Evolutionary conservation across 306 rosid species (phyloP).

Genomic region (Cicer pinnatifidum): DNA sequence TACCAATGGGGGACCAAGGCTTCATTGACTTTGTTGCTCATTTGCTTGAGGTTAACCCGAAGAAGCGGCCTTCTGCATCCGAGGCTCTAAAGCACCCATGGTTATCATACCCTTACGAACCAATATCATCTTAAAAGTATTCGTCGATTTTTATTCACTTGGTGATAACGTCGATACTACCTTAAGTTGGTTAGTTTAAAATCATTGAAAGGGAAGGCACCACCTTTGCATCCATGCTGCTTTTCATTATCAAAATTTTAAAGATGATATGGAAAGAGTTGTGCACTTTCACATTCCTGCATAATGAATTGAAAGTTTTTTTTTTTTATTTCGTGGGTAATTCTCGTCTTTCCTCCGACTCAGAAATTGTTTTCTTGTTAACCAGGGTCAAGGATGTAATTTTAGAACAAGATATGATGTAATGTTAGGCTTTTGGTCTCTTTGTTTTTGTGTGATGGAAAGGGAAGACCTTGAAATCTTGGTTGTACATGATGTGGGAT

Average conservation of each 20-base stretch:
- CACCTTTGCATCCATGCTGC: slow-evolving; percentile 46
- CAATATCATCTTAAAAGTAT: slow-evolving; percentile 83
- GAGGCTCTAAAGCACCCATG: slow-evolving; percentile 98
- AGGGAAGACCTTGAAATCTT: slow-evolving; percentile 54
- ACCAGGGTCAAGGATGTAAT: slow-evolving; percentile 63
- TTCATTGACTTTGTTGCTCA: slow-evolving; percentile 87
- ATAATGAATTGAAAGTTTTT: slow-evolving; percentile 55
- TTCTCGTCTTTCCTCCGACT: slow-evolving; percentile 46
- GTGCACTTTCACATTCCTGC: slow-evolving; percentile 54
- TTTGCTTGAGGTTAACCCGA: slow-evolving; percentile 90
- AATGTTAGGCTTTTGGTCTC: slow-evolving; percentile 57
- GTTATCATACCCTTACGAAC: slow-evolving; percentile 96
- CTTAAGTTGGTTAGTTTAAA: slow-evolving; percentile 47
- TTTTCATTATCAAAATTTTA: slow-evolving; percentile 46
- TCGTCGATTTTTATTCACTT: slow-evolving; percentile 16
- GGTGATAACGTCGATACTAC: slow-evolving; percentile 38
- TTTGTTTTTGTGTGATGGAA: slow-evolving; percentile 48
- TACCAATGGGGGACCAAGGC: slow-evolving; percentile 99
- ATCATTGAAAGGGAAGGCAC: slow-evolving; percentile 44
- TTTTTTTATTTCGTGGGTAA: slow-evolving; percentile 49
- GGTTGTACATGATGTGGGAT: slow-evolving; percentile 82
- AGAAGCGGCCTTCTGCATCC: slow-evolving; percentile 91
- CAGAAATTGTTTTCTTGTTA: slow-evolving; percentile 56
- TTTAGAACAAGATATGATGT: slow-evolving; percentile 62
- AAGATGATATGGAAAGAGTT: slow-evolving; percentile 58